Base-by-base conservation (phyloP, 805 yeast genomes). In the Candida koratica region DNA sequence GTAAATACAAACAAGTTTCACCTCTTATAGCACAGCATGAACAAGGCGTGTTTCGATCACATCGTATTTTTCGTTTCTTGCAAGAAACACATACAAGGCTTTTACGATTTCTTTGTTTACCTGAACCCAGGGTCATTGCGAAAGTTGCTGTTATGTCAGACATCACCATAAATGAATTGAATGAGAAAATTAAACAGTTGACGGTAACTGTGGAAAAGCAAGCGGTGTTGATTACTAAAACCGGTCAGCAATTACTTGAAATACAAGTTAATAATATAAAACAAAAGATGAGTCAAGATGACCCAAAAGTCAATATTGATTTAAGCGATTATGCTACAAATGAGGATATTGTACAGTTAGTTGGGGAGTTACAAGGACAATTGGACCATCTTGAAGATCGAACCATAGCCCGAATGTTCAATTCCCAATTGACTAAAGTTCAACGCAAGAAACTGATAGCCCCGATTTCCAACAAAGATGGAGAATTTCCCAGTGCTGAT, bases 291-390 rank as follows among this genome's bases (percentile, higher is more conserved):
- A 45, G 49, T 6, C 50, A 60, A 13, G 43, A 54, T 22, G 58
- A 36, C 46, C 12, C 36, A 4, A 37, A 34, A 22, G 29, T 41
- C 13, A 36, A 38, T 29, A 44, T 52, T 34, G 81, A 76, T 41
- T 53, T 76, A 1, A 55, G 71, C 3, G 86, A 81, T 44, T 80
- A 71, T 45, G 85, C 80, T 24, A 78, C 90, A 3, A 82, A 85
- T 46, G 94, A 84, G 39, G 97, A 90, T 52, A 62, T 89, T 9
- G 84, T 84, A 3, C 90, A 86, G 53, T 67, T 89, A 30, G 97
- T 88, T 10, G 86, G 85, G 8, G 97, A 89, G 57, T 63, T 89
- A 38, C 97, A 89, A 59, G 84, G 85, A 6, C 97, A 89, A 60
- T 69, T 89, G 51, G 89, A 84, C 36, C 65, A 73, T 16, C 55